Evolutionary conservation across 495 filamentous ascomycete genomes (phyloP), one percentile per base, ranked within the genome.

Genomic region (Tuber melanosporum): DNA sequence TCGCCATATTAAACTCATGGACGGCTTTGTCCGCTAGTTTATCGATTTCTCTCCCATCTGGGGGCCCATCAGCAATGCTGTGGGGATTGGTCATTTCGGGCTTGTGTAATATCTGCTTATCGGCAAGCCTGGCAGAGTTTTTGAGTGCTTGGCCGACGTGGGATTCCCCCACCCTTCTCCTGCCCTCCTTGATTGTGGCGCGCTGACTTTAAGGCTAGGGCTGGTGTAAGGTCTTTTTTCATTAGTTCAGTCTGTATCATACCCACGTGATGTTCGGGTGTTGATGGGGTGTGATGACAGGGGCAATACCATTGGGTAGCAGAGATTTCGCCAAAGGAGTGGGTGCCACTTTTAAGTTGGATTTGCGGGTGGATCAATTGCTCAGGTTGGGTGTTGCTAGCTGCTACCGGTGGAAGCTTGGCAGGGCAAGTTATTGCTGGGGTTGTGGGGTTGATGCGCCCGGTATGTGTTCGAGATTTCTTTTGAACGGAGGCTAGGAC

Each of bases 261-360:
- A 17, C 57, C 14, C 3, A 36, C 36, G 26, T 26, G 57, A 36
- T 66, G 26, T 66, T 66, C 32, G 57, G 26, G 15, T 5, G 26
- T 66, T 66, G 57, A 66, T 36, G 14, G 15, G 26, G 14, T 66
- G 14, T 66, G 57, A 32, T 76, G 47, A 73, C 71, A 80, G 77
- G 91, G 91, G 43, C 91, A 92, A 85, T 93, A 93, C 77, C 90
- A 92, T 83, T 93, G 91, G 92, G 91, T 91, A 22, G 91, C 91
- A 8, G 86, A 91, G 82, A 86, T 91, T 46, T 85, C 87, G 36
- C 90, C 88, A 86, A 84, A 86, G 79, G 85, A 82, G 71, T 92
- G 87, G 87, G 88, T 89, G 70, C 89, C 89, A 1, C 83, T 90
- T 36, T 84, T 93, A 9, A 90, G 88, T 17, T 94, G 90, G 88